These are phyloP conservation scores for Monosporascus sp. DNA, from an alignment of 2,329 filamentous ascomycete species.

Conservation along the genomic window DNA sequence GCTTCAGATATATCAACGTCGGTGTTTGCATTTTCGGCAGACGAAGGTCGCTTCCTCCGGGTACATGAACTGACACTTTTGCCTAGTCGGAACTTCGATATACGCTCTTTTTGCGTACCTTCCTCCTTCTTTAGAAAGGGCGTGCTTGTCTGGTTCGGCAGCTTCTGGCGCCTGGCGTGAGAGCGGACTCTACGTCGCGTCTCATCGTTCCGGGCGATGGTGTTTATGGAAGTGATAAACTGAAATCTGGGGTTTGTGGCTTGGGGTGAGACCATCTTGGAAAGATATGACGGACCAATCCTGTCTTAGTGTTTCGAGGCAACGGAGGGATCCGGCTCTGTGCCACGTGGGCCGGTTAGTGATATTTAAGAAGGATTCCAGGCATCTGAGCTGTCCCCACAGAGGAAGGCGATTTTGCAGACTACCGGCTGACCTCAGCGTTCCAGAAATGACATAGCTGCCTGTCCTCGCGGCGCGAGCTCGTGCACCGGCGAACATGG, in stretches of 20 bases:
- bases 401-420: not conserved
- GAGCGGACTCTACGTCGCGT: constrained; percentile 29
- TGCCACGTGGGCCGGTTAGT: not conserved
- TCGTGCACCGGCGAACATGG: no score
- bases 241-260: constrained; percentile 20
- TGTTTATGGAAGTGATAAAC: constrained; percentile 31
- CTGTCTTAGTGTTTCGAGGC: not conserved
- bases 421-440: not conserved
- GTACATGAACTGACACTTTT: constrained; percentile 7
- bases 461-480: not conserved
- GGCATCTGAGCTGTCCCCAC: not conserved
- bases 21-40: not conserved
- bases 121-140: constrained; percentile 18
- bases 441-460: not conserved
- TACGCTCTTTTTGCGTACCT: constrained; percentile 26
- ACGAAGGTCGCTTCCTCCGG: not conserved
- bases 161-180: constrained; percentile 27
- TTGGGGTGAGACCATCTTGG: not conserved
- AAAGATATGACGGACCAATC: not conserved
- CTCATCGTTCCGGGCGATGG: constrained; percentile 28
- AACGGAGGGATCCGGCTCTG: not conserved
- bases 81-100: constrained; percentile 27
- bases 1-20: not conserved
- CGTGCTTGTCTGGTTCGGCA: constrained; percentile 19
- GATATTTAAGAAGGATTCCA: not conserved